These are phyloP conservation scores for Alternaria burnsii DNA, from an alignment of 2,329 filamentous ascomycete genomes.

Conservation along the genomic window DNA sequence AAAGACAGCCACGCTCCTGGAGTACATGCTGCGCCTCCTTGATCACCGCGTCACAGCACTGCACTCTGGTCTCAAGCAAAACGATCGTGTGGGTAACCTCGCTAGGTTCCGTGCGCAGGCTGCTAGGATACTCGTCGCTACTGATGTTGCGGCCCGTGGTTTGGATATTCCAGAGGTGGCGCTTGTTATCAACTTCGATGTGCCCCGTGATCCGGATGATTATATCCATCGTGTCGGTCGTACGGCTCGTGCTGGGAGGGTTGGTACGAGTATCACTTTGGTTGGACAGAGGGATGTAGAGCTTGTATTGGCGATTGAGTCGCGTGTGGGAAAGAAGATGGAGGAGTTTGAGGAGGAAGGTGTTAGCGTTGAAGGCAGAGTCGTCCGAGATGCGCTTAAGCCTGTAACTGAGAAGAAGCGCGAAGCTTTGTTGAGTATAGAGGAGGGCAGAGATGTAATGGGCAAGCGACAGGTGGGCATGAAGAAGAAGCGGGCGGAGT, in stretches of 20 bases:
- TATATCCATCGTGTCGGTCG: conserved; percentile 97
- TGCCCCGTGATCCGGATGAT: conserved; percentile 94
- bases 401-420: conserved; percentile 94
- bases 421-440: conserved; percentile 88
- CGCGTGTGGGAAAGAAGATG: conserved; percentile 81
- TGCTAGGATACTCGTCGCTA: conserved; percentile 89
- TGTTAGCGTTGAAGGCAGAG: conserved; percentile 90
- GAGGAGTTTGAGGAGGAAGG: conserved; percentile 86
- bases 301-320: conserved; percentile 88
- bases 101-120: conserved; percentile 90
- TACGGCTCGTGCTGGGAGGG: conserved; percentile 88
- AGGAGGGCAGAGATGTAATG: conserved; percentile 88
- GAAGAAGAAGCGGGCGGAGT: conserved; percentile 38
- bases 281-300: conserved; percentile 94
- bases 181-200: conserved; percentile 93
- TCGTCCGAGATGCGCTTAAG: conserved; percentile 86
- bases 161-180: conserved; percentile 93
- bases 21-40: conserved; percentile 85
- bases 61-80: conserved; percentile 86
- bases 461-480: conserved; percentile 72
- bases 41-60: conserved; percentile 90
- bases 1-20: conserved; percentile 84
- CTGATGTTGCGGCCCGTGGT: conserved; percentile 92
- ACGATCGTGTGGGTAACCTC: conserved; percentile 85
- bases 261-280: conserved; percentile 83